These are phyloP conservation scores for Endoconidiophora polonica DNA, from an alignment of 2,329 filamentous ascomycete species.

Conservation along the genomic window DNA sequence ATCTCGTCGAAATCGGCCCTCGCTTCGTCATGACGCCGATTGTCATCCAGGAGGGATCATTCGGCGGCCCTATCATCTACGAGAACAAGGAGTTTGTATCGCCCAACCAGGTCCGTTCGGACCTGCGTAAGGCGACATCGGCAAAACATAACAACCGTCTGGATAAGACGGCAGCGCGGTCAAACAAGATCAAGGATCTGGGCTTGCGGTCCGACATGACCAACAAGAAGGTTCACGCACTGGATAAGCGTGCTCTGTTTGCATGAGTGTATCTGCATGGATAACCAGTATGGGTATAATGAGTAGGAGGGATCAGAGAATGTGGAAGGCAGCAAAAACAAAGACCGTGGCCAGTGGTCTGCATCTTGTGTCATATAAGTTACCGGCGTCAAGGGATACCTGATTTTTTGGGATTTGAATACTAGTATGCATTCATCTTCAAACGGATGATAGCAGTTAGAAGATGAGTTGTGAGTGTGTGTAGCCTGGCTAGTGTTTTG, in stretches of 20 bases:
- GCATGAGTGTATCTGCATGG: constrained; percentile 55
- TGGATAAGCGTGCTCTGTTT: constrained; percentile 67
- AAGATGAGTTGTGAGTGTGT: not conserved
- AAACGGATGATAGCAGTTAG: not conserved
- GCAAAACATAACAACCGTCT: constrained; percentile 59
- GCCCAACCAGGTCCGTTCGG: constrained; percentile 82
- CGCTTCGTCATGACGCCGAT: constrained; percentile 88
- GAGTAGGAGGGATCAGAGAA: constrained; percentile 12
- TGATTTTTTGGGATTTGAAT: constrained; percentile 13
- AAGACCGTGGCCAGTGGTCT: not conserved
- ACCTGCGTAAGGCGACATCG: constrained; percentile 61
- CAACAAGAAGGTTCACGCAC: constrained; percentile 44
- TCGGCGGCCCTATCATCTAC: constrained; percentile 92
- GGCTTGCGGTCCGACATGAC: constrained; percentile 53
- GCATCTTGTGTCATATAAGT: constrained; percentile 12
- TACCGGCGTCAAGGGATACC: constrained; percentile 13
- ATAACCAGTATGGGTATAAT: constrained; percentile 14
- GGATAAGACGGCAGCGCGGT: constrained; percentile 55
- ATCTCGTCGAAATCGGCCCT: constrained; percentile 82
- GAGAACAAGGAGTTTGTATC: constrained; percentile 96
- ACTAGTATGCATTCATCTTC: constrained; percentile 11
- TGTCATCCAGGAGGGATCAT: constrained; percentile 85
- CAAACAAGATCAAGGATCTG: constrained; percentile 58
- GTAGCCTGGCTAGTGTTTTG: no score
- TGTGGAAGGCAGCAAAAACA: no score